phyloP scores from a whole-genome alignment of 164 flowering plant genomes.

The Umbilicus rupestris region DNA sequence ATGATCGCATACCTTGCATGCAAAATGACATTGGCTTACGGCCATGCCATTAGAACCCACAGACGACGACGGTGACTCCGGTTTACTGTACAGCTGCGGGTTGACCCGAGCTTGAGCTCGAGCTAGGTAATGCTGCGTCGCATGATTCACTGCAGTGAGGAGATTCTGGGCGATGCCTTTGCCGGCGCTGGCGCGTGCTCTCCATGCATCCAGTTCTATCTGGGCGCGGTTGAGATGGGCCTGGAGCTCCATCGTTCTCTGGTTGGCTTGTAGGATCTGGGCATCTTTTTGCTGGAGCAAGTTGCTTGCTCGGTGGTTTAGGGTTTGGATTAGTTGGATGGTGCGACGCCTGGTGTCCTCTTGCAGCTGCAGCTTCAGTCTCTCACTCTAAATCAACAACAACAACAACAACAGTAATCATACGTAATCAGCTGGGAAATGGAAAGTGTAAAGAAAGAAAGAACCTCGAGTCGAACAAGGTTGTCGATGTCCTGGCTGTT shows the following conservation, averaged over 20 bases:
- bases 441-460: too few relatives aligned
- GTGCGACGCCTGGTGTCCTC: conserved; percentile 30
- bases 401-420: too few relatives aligned
- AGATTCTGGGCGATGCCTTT: conserved; percentile 21
- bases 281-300: conserved; percentile 31
- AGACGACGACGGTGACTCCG: too few relatives aligned
- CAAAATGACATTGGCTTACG: conserved; percentile 6
- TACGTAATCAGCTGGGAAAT: too few relatives aligned
- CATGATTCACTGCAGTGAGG: conserved; percentile 9
- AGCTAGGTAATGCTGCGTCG: too few relatives aligned
- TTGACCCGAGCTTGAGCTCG: too few relatives aligned
- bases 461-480: too few relatives aligned
- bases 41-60: background rate
- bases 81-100: too few relatives aligned
- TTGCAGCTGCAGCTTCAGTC: conserved; percentile 28
- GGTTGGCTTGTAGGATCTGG: conserved; percentile 24
- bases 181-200: conserved; percentile 18
- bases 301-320: conserved; percentile 20
- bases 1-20: conserved; percentile 20
- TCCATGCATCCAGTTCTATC: conserved; percentile 26
- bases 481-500: too few relatives aligned
- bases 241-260: conserved; percentile 28
- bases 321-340: conserved; percentile 12
- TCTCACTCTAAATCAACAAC: conserved; percentile 28
- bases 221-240: conserved; percentile 19